Evolutionary conservation across 805 yeast genomes (phyloP), one percentile per base, ranked within the genome.

Genomic region (Debaryomyces tyrocola): DNA sequence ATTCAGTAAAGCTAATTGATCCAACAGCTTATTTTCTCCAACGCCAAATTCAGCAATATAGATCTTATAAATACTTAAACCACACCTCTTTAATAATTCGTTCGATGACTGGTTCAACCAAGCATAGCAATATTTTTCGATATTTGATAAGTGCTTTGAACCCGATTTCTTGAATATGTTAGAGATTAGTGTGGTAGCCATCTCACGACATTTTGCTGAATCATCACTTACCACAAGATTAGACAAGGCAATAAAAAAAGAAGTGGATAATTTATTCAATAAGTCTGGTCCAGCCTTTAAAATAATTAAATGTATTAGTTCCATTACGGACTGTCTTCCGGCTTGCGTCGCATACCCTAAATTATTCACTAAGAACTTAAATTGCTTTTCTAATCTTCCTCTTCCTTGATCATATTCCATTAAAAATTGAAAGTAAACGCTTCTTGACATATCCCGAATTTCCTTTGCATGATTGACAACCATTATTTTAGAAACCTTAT

Each of bases 381-480:
- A 84, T 53, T 89, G 95, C 55, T 85, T 87, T 52, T 87, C 94
- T 40, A 94, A 63, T 52, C 89, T 79, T 4, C 92, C 90, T 56
- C 84, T 78, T 28, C 98, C 90, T 69, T 92, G 97, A 56, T 96
- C 98, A 59, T 88, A 94, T 56, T 90, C 96, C 86, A 90, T 86
- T 59, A 94, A 68, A 56, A 94, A 94, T 56, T 84, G 90, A 63
- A 82, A 86, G 61, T 83, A 94, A 1, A 87, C 82, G 52, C 88
- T 80, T 65, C 98, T 79, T 7, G 97, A 82, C 64, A 87, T 83
- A 56, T 86, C 91, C 48, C 98, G 77, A 44, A 90, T 87, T 58
- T 85, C 90, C 42, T 80, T 80, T 2, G 92, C 76, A 48, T 90
- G 96, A 64, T 87, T 89, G 1, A 96, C 91, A 21, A 94, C 84